Percentiles rank a stretch among this genome's conserved stretches.
Conservation (phyloP, 106 monocot species). For the Chionographis japonica region DNA sequence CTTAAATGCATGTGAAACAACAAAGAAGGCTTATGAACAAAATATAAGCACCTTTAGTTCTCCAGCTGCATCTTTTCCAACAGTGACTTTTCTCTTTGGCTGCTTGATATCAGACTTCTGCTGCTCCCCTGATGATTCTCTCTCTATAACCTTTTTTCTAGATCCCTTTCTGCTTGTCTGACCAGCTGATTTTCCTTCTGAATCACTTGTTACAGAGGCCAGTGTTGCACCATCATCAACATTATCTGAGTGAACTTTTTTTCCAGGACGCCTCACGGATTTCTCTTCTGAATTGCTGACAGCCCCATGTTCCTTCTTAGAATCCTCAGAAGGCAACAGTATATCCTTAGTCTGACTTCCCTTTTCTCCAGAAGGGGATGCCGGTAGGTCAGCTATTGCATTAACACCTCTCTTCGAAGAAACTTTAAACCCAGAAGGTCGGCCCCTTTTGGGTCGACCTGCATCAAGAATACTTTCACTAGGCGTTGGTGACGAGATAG, state of each 20-base stretch:
- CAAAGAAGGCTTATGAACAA: no score
- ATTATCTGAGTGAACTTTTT: slow-evolving; percentile 8
- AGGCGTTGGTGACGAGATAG: neutral
- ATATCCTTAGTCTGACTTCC: slow-evolving; percentile 3
- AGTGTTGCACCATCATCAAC: slow-evolving; percentile 12
- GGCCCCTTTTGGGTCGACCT: slow-evolving; percentile 20
- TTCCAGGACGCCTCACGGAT: slow-evolving; percentile 19
- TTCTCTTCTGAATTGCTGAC: slow-evolving; percentile 36
- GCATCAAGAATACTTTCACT: neutral
- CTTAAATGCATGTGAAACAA: no score
- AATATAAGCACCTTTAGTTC: slow-evolving; percentile 32
- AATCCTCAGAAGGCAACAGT: slow-evolving; percentile 3
- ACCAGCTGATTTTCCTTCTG: slow-evolving; percentile 11
- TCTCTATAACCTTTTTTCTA: slow-evolving; percentile 4
- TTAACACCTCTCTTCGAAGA: slow-evolving; percentile 1
- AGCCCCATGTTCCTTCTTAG: slow-evolving; percentile 29
- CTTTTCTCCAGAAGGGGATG: slow-evolving; percentile 3
- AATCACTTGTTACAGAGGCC: slow-evolving; percentile 3
- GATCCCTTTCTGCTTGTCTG: slow-evolving; percentile 10
- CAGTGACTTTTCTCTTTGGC: neutral
- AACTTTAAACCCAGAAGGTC: slow-evolving; percentile 22
- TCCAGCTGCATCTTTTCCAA: slow-evolving; percentile 12
- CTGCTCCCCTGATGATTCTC: slow-evolving; percentile 15
- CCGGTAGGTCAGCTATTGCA: neutral
- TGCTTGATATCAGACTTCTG: slow-evolving; percentile 11